Evolutionary conservation across 192 early-diverging fungal genomes (phyloP), one percentile per base, ranked within the genome.

Genomic region (Funneliformis geosporum): DNA sequence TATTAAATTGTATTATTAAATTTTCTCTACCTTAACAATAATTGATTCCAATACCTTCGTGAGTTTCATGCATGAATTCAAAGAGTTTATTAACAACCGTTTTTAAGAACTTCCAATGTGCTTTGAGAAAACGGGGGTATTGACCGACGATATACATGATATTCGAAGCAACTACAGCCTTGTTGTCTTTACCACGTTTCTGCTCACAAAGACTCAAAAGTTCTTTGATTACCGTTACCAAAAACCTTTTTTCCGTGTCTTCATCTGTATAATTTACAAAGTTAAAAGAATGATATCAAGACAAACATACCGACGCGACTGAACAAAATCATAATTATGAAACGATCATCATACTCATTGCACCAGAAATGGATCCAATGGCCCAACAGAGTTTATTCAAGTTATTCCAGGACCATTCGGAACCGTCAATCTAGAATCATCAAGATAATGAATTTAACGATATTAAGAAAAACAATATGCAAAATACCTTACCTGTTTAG

Each of bases 101-200:
- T 92, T 99, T 99, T 84, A 99, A 90, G 89, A 99, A 99, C 87
- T 98, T 98, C 98, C 98, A 99, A 82, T 99, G 98, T 4, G 96
- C 96, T 83, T 99, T 99, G 80, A 99, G 89, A 90, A 99, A 99
- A n/a, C 98, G 93, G 68, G 98, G 98, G 83, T 99, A 99, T 87
- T 99, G 98, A 21, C 98, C 98, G n/a, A 99, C 98, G 80, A 98
- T 95, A 82, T 99, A 99, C 98, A 99, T 99, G 79, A 99, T 99
- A 85, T 99, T 99, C 43, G 97, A 96, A 0, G 98, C 98, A 23
- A 98, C 97, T 39, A 99, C 95, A 7, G 98, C 98, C 89, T 99
- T 99, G 89, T 99, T 99, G 81, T 99, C 98, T 88, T 99, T 99
- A 76, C 98, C 98, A 42, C 96, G 90, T 85, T 97, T 98, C 89